phyloP scores from a whole-genome alignment of 371 early-diverging fungal genomes.

The Parasitella parasitica region DNA sequence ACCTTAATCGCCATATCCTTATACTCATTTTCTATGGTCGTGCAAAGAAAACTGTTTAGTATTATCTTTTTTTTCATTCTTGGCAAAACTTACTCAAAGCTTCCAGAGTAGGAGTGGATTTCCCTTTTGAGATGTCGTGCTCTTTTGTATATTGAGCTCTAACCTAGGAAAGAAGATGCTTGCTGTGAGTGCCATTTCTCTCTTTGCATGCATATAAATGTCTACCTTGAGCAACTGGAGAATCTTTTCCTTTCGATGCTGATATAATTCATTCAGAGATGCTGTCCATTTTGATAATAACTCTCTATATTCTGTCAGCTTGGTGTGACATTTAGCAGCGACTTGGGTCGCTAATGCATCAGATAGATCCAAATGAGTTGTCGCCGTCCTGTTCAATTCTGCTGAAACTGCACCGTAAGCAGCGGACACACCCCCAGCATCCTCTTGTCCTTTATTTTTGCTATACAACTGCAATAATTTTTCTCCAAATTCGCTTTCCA shows the following conservation, averaged over 20 bases:
- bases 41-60: not conserved
- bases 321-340: conserved; percentile 13
- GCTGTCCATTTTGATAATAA: conserved; percentile 24
- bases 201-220: not conserved
- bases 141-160: conserved; percentile 19
- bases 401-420: conserved; percentile 22
- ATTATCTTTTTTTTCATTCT: too few relatives aligned
- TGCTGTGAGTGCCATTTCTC: too few relatives aligned
- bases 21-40: conserved; percentile 27
- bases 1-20: conserved; percentile 19
- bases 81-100: conserved; percentile 19
- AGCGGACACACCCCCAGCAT: conserved; percentile 1
- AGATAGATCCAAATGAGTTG: conserved; percentile 40
- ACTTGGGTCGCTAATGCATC: conserved; percentile 24
- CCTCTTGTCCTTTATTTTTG: not conserved
- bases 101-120: conserved; percentile 4
- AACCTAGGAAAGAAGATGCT: not conserved
- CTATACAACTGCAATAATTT: conserved; percentile 21
- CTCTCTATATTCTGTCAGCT: conserved; percentile 11
- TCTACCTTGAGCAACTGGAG: conserved; percentile 21
- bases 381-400: conserved; percentile 32
- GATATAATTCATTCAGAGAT: conserved; percentile 11
- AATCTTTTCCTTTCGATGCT: conserved; percentile 10
- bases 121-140: conserved; percentile 17
- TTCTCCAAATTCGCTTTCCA: conserved; percentile 40